phyloP scores from a whole-genome alignment of 192 early-diverging fungal genomes.

The Ambispora gerdemannii region DNA sequence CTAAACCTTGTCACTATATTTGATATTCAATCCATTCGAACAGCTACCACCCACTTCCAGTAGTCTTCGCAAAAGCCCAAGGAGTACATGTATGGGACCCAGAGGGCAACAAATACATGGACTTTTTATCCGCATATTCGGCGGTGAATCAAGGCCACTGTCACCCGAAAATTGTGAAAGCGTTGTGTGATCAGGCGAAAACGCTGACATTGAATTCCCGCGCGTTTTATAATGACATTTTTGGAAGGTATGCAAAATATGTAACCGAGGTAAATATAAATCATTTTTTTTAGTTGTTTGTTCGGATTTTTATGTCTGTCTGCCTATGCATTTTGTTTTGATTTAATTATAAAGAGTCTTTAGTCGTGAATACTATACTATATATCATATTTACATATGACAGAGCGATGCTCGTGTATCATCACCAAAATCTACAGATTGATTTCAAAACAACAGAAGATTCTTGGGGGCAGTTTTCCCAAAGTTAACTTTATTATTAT shows the following conservation, averaged over 20 bases:
- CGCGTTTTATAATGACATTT: constrained; percentile 95
- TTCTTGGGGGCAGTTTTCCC: no score
- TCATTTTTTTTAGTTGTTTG: no score
- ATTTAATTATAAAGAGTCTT: background rate
- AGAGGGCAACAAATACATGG: constrained; percentile 83
- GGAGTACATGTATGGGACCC: constrained; percentile 95
- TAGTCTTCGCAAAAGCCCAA: constrained; percentile 83
- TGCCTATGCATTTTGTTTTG: background rate
- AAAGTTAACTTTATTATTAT: no score
- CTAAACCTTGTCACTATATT: background rate
- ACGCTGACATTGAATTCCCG: constrained; percentile 84
- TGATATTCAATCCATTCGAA: background rate
- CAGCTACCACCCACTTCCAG: constrained; percentile 95
- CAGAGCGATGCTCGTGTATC: no score
- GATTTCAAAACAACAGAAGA: no score
- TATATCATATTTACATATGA: no score
- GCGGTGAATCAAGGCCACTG: constrained; percentile 92
- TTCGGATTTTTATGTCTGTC: background rate
- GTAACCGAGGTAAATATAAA: constrained; percentile 64
- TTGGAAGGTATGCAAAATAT: constrained; percentile 88
- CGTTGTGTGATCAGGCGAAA: constrained; percentile 85
- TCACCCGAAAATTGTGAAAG: constrained; percentile 92
- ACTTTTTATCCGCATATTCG: constrained; percentile 83
- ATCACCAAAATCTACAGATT: no score
- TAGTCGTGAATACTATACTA: background rate